Evolutionary conservation across 768 basidiomycete genomes (phyloP), one percentile per base, ranked within the genome.

Genomic region (Boletus bicolor): DNA sequence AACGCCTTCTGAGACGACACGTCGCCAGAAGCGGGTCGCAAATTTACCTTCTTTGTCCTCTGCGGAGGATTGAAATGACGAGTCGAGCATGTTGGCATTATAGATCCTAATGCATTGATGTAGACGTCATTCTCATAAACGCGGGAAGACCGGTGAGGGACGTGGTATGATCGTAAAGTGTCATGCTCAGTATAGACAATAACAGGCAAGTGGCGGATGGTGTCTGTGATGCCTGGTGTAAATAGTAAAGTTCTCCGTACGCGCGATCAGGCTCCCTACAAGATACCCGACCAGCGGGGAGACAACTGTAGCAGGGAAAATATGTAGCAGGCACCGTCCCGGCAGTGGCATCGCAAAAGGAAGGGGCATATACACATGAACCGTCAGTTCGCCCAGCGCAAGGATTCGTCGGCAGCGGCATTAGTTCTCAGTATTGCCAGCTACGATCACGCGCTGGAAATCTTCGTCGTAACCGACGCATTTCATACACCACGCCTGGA

Each of bases 41-140:
- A 73, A 75, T 30, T 64, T 83, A 5, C 83, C 82, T 8, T 67
- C 78, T 6, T 64, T 83, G 44, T 72, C 70, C 11, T 81, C 81
- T 17, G 72, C 67, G 37, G 82, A 82, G 44, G 48, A 37, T 26
- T 26, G 17, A 37, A 37, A 35, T 21, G 32, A 9, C 19, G n/a
- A 7, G n/a, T 30, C 3, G 24, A 43, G 14, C 42, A 21, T 15
- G 26, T 28, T 10, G 9, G 28, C 28, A 19, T 24, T 9, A 2
- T 30, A 1, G 2, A n/a, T 28, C 32, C 11, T 46, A 5, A 14
- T 46, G 5, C 11, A 10, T 19, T 8, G 30, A 12, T 17, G 17
- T 4, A 30, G 12, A 15, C 5, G 26, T n/a, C 7, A 3, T n/a
- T 28, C 9, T 11, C 28, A 28, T 44, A 10, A 30, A n/a, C 11